Evolutionary conservation across 352 stramenopile species (phyloP).

Genomic region (Pythium insidiosum): DNA sequence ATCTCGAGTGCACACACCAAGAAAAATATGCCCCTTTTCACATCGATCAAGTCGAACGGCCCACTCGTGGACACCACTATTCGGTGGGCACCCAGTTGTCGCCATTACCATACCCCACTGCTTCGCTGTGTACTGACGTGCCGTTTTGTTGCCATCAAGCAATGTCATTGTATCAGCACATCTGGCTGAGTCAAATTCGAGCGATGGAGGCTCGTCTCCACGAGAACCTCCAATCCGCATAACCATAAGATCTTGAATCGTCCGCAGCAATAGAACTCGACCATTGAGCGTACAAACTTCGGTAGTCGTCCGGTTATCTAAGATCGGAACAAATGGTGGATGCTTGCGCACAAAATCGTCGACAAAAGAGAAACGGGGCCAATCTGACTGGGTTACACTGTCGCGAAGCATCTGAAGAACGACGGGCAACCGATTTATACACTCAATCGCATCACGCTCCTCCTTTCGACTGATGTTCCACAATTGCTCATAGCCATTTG

Average conservation of each 20-base stretch:
- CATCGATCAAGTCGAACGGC: conserved; percentile 81
- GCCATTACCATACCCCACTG: conserved; percentile 89
- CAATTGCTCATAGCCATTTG: conserved; percentile 61
- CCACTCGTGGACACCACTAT: conserved; percentile 84
- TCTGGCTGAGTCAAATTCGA: conserved; percentile 81
- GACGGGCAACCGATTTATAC: conserved; percentile 43
- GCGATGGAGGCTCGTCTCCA: conserved; percentile 62
- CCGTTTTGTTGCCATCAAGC: conserved; percentile 73
- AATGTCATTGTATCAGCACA: conserved; percentile 88
- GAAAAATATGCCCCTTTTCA: conserved; percentile 87
- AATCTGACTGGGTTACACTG: conserved; percentile 49
- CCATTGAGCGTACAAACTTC: conserved; percentile 22
- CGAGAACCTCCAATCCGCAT: conserved; percentile 61
- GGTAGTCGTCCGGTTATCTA: conserved; percentile 32
- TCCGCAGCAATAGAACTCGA: conserved; percentile 59
- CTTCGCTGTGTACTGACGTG: conserved; percentile 86
- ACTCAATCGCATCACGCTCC: conserved; percentile 65
- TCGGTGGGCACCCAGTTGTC: conserved; percentile 74
- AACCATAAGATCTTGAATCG: conserved; percentile 83
- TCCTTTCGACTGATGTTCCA: conserved; percentile 49
- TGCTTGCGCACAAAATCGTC: conserved; percentile 58
- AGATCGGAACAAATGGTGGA: conserved; percentile 51
- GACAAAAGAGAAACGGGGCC: conserved; percentile 46
- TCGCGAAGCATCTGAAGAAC: conserved; percentile 58
- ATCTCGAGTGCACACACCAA: conserved; percentile 81